A percentile compares a stretch with the other conserved stretches of the same genome.
Conservation (phyloP, 1,139 yeast species). For the Yamadazyma dushanensis region DNA sequence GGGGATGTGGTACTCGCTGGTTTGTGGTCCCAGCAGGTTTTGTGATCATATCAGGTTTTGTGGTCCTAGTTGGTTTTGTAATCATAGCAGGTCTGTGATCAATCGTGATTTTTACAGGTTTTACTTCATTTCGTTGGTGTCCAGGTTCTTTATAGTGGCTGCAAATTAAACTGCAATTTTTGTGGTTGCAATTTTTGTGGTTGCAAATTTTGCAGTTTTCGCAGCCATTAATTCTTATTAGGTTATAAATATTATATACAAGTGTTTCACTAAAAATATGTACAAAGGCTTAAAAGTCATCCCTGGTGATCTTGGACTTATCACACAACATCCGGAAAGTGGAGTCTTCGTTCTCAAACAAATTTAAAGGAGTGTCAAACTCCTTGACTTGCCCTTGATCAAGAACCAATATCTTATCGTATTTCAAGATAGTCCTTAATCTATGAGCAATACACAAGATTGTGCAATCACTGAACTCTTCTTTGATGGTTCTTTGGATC, state of each 20-base stretch:
- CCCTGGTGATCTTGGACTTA: constrained; percentile 25
- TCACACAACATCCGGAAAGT: constrained; percentile 42
- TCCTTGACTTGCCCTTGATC: constrained; percentile 52
- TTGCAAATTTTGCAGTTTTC: neutral
- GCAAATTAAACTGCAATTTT: too few species aligned
- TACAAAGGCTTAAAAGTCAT: constrained; percentile 10
- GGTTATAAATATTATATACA: neutral
- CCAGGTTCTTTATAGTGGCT: neutral
- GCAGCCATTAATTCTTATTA: constrained; percentile 2
- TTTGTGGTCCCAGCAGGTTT: too few species aligned
- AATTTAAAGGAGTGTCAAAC: constrained; percentile 47
- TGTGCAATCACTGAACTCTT: constrained; percentile 17
- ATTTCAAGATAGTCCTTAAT: constrained; percentile 17
- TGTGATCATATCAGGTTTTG: too few species aligned
- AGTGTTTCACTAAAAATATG: neutral
- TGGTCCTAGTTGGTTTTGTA: too few species aligned
- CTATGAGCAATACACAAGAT: constrained; percentile 20
- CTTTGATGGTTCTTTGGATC: constrained; percentile 44
- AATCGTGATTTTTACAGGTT: neutral
- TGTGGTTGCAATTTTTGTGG: too few species aligned
- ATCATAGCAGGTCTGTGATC: too few species aligned
- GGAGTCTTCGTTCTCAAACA: constrained; percentile 37
- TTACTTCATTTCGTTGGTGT: neutral
- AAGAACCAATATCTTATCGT: constrained; percentile 51
- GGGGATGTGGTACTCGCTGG: too few species aligned